Conservation (phyloP, 495 filamentous ascomycete species). For the Penicillium longicatenatum region DNA sequence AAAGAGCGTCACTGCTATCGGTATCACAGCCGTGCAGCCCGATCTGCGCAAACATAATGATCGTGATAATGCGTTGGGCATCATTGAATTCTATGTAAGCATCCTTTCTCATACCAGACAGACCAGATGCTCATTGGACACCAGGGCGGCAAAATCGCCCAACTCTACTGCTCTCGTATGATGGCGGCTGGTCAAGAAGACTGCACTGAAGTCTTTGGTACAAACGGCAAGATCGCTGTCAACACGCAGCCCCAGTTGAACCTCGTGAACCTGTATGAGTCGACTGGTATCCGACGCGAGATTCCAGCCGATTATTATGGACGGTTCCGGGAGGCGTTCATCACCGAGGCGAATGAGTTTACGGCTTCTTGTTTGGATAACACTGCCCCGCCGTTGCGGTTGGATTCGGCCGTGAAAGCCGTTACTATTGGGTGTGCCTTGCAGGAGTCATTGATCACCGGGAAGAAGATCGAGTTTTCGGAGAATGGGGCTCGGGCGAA, state of each 20-base stretch:
- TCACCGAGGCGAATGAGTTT: constrained; percentile 59
- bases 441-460: constrained; percentile 39
- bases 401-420: constrained; percentile 35
- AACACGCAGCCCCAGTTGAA: constrained; percentile 52
- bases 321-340: constrained; percentile 58
- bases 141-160: constrained; percentile 53
- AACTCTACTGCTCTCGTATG: constrained; percentile 59
- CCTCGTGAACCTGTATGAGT: constrained; percentile 51
- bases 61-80: constrained; percentile 58
- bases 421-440: constrained; percentile 38
- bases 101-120: not conserved
- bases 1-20: constrained; percentile 49
- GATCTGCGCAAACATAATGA: constrained; percentile 53
- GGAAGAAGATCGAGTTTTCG: constrained; percentile 39
- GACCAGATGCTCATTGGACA: not conserved
- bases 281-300: constrained; percentile 50
- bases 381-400: constrained; percentile 44
- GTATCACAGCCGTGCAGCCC: constrained; percentile 57
- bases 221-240: constrained; percentile 53
- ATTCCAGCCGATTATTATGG: constrained; percentile 57
- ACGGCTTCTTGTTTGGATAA: constrained; percentile 54
- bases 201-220: constrained; percentile 57
- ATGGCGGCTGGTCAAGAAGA: constrained; percentile 63
- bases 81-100: constrained; percentile 56
- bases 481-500: constrained; percentile 30